Evolutionary conservation across 2,329 filamentous ascomycete species (phyloP).

Genomic region (Lasiodiplodia hormozganensis): DNA sequence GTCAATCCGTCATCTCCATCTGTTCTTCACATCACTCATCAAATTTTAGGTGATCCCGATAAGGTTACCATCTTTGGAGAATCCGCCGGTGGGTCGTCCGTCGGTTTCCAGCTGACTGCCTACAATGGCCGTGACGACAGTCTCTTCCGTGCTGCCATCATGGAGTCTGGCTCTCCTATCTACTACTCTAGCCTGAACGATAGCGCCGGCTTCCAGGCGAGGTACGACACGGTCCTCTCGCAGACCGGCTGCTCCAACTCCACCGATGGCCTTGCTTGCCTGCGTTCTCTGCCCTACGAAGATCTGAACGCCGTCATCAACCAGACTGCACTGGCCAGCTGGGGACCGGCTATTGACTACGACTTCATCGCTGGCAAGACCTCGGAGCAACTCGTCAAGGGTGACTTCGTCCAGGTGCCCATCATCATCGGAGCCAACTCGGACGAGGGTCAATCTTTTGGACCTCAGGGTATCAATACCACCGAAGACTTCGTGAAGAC

Average conservation of each 20-base stretch:
- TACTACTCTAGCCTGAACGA: slow-evolving; percentile 35
- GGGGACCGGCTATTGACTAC: slow-evolving; percentile 59
- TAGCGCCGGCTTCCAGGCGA: slow-evolving; percentile 55
- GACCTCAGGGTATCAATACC: slow-evolving; percentile 61
- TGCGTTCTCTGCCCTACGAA: slow-evolving; percentile 67
- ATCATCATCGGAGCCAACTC: slow-evolving; percentile 69
- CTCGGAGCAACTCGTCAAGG: slow-evolving; percentile 61
- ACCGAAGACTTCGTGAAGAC: slow-evolving; percentile 58
- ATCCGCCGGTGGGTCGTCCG: slow-evolving; percentile 52
- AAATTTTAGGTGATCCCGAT: slow-evolving; percentile 39
- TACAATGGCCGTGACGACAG: slow-evolving; percentile 56
- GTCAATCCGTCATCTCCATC: background rate
- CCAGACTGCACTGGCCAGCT: slow-evolving; percentile 44
- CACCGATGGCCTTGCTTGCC: slow-evolving; percentile 49
- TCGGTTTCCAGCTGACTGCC: slow-evolving; percentile 55
- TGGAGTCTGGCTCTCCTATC: slow-evolving; percentile 53
- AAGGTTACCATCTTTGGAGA: slow-evolving; percentile 57
- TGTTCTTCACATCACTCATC: background rate
- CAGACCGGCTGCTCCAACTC: slow-evolving; percentile 65
- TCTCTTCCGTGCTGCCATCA: slow-evolving; percentile 56
- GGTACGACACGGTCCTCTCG: slow-evolving; percentile 68
- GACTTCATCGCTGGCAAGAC: slow-evolving; percentile 62
- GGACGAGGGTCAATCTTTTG: slow-evolving; percentile 69
- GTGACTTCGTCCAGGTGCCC: slow-evolving; percentile 69
- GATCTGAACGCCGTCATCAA: slow-evolving; percentile 64